These are phyloP conservation scores for Penicillium cataractarum DNA, from an alignment of 495 filamentous ascomycete genomes.

Conservation along the genomic window DNA sequence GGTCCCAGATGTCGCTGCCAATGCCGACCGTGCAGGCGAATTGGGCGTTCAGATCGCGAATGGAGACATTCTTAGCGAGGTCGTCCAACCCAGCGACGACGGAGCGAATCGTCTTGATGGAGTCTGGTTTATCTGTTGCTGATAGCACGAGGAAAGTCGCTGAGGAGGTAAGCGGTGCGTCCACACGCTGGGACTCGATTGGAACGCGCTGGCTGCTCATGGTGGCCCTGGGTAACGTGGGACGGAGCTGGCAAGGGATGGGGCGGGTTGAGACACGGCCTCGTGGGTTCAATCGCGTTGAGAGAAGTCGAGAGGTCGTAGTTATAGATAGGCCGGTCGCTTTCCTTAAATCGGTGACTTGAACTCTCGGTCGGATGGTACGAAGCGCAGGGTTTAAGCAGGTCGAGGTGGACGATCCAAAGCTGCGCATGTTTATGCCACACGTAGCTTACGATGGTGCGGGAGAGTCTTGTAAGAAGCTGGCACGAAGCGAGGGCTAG, in stretches of 20 bases:
- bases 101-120: slow-evolving; percentile 46
- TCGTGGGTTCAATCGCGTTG: neutral
- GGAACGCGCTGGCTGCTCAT: slow-evolving; percentile 38
- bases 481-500: neutral
- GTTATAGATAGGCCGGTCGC: neutral
- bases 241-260: neutral
- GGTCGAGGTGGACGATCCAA: neutral
- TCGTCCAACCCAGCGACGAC: slow-evolving; percentile 47
- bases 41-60: slow-evolving; percentile 51
- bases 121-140: slow-evolving; percentile 37
- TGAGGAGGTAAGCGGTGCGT: slow-evolving; percentile 52
- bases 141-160: slow-evolving; percentile 58
- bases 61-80: slow-evolving; percentile 57
- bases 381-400: neutral
- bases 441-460: neutral
- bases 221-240: slow-evolving; percentile 8
- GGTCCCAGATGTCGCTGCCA: slow-evolving; percentile 54
- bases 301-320: neutral
- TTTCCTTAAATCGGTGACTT: neutral
- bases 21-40: slow-evolving; percentile 61
- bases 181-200: slow-evolving; percentile 48
- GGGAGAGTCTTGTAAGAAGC: neutral
- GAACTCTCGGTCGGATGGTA: neutral
- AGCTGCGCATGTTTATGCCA: slow-evolving; percentile 11
- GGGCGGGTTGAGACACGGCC: neutral